These are phyloP conservation scores for Sarocladium oryzae DNA, from an alignment of 2,329 filamentous ascomycete genomes.

Conservation along the genomic window DNA sequence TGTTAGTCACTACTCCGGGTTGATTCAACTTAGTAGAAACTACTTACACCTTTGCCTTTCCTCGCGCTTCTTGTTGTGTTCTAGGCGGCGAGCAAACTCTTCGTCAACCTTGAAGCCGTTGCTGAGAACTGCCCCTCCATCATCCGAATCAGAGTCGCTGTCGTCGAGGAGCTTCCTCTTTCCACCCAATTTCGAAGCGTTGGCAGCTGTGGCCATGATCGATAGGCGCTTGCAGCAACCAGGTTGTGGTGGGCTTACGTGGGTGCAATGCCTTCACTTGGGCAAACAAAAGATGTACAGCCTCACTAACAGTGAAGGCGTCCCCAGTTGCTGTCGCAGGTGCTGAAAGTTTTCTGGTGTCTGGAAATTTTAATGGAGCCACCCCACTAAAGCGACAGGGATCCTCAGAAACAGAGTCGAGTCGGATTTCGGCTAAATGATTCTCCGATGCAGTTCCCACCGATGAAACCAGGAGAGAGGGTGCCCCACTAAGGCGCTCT, in stretches of 20 bases:
- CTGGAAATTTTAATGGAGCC: slow-evolving; percentile 21
- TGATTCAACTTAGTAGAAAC: too few species aligned
- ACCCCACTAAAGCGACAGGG: background rate
- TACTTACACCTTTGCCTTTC: slow-evolving; percentile 67
- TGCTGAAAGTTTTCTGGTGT: slow-evolving; percentile 18
- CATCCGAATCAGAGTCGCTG: slow-evolving; percentile 42
- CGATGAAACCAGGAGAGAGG: background rate
- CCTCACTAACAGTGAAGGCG: background rate
- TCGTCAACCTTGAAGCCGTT: slow-evolving; percentile 73
- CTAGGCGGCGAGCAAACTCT: slow-evolving; percentile 82
- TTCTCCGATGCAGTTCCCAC: background rate
- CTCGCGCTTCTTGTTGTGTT: slow-evolving; percentile 95
- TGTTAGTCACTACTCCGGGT: slow-evolving; percentile 14
- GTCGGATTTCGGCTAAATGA: background rate
- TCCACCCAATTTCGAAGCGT: slow-evolving; percentile 22
- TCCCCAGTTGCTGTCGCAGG: background rate
- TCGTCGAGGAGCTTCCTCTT: slow-evolving; percentile 52
- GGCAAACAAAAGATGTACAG: background rate
- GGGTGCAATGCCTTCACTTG: background rate
- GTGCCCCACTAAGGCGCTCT: background rate
- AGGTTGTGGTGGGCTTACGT: background rate
- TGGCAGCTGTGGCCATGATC: slow-evolving; percentile 14
- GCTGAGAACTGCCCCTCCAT: slow-evolving; percentile 33
- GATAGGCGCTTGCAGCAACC: background rate
- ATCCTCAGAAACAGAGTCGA: background rate